Percentiles rank a stretch among this genome's conserved stretches.
These are phyloP conservation scores for Coemansia guatemalensis DNA, from an alignment of 192 early-diverging fungal genomes.

Conservation along the genomic window DNA sequence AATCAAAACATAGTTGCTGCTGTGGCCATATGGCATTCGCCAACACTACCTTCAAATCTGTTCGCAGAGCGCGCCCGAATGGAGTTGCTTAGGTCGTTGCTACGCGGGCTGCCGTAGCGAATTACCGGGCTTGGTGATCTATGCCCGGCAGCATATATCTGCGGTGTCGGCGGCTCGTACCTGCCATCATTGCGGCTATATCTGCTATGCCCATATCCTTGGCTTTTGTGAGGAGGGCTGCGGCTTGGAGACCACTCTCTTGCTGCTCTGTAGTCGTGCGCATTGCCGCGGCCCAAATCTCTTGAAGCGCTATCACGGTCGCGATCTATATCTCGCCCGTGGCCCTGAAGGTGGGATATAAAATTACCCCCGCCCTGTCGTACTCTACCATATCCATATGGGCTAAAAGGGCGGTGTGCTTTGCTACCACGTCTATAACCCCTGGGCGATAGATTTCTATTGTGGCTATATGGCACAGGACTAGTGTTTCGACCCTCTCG, in stretches of 20 bases:
- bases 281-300: background rate
- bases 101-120: background rate
- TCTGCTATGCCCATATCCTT: background rate
- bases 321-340: background rate
- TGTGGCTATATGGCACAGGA: background rate
- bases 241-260: background rate
- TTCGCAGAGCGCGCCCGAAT: background rate
- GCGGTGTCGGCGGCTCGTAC: background rate
- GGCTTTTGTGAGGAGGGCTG: slow-evolving; percentile 1
- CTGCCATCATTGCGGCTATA: background rate
- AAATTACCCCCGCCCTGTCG: background rate
- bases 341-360: background rate
- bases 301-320: background rate
- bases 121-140: background rate
- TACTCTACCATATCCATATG: background rate
- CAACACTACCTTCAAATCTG: background rate
- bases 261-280: background rate
- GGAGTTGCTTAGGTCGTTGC: background rate
- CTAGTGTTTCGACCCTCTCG: background rate
- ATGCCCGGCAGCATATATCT: background rate
- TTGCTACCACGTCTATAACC: background rate
- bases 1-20: background rate
- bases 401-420: background rate
- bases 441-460: background rate
- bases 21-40: background rate